A percentile compares a stretch with the other conserved stretches of the same genome.
Evolutionary conservation across 2,329 filamentous ascomycete genomes (phyloP).

Genomic region (Magnaporthales sp.): DNA sequence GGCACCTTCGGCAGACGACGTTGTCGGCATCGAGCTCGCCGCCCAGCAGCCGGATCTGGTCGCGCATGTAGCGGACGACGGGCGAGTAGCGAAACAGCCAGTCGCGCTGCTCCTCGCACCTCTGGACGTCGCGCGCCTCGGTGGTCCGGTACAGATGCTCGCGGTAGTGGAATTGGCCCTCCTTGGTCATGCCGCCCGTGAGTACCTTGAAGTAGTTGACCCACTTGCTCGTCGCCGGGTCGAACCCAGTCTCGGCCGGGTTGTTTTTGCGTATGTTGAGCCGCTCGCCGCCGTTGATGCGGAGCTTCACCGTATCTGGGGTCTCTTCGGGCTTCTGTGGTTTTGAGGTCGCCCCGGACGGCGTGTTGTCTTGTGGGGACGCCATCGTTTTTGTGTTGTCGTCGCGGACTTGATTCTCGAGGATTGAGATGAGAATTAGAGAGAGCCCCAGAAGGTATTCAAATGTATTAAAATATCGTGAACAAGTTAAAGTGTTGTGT

Average conservation of each 20-base stretch:
- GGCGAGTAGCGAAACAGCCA: slow-evolving; percentile 82
- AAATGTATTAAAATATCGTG: neutral
- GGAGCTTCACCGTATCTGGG: slow-evolving; percentile 13
- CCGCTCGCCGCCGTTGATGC: neutral
- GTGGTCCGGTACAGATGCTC: slow-evolving; percentile 65
- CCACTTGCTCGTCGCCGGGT: slow-evolving; percentile 57
- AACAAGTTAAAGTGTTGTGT: neutral
- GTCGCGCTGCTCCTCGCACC: slow-evolving; percentile 74
- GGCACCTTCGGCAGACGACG: slow-evolving; percentile 76
- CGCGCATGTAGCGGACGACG: slow-evolving; percentile 75
- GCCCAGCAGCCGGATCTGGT: slow-evolving; percentile 72
- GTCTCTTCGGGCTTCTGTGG: slow-evolving; percentile 12
- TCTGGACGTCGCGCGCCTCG: slow-evolving; percentile 69
- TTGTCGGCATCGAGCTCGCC: slow-evolving; percentile 65
- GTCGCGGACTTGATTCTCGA: neutral
- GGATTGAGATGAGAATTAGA: no score
- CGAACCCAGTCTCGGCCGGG: slow-evolving; percentile 53
- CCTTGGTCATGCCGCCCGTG: slow-evolving; percentile 59
- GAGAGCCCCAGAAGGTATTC: no score
- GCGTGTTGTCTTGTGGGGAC: neutral
- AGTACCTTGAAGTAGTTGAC: slow-evolving; percentile 81
- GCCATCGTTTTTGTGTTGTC: neutral
- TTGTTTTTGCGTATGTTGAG: slow-evolving; percentile 34
- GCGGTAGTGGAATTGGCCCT: slow-evolving; percentile 69
- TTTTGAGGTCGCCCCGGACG: neutral